Base-by-base conservation (phyloP, 345 rosid species). In the Populus alba region DNA sequence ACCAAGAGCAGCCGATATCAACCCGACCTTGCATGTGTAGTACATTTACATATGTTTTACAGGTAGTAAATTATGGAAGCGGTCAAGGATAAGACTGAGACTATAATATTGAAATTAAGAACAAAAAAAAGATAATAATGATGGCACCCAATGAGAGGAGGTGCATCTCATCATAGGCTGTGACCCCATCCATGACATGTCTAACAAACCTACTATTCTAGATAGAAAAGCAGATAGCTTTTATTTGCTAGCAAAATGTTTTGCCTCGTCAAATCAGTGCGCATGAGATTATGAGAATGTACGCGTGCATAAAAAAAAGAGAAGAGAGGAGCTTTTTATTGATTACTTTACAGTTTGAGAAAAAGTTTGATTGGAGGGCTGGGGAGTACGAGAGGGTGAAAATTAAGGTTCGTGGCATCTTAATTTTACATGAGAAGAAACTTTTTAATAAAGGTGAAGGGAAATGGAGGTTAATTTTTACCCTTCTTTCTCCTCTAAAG, bases 81-180 rank as follows among this genome's bases (percentile, higher is more conserved):
- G 17, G 25, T 71, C 20, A 31, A 67, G 73, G 67, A 17, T 4
- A 8, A 66, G 73, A 61, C 8, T 5, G 35, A 7, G 27, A 35
- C 73, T 45, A 25, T 39, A 7, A 25, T 39, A 7, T 62, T 43
- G 65, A 16, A 77, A 75, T 38, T 53, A 38, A 70, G 65, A 51
- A 47, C 39, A 31, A 69, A 67, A 49, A 23, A 74, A 57, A 72
- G 71, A 75, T 7, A 63, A 78, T 84, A 80, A 83, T 86, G 71
- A 74, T 70, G 53, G 65, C 65, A 68, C 22, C 43, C 80, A 23
- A 78, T 68, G 68, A 37, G 23, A 53, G 73, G 35, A 61, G 70
- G 85, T 79, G 88, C 37, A 57, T 57, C 22, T 75, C 71, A 83
- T 81, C 77, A 83, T 81, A 39, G 72, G 51, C 71, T 63, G 45